A percentile compares a stretch with the other conserved stretches of the same genome.
Conservation (phyloP, 257 asterid genomes). For the Cruciata laevipes region DNA sequence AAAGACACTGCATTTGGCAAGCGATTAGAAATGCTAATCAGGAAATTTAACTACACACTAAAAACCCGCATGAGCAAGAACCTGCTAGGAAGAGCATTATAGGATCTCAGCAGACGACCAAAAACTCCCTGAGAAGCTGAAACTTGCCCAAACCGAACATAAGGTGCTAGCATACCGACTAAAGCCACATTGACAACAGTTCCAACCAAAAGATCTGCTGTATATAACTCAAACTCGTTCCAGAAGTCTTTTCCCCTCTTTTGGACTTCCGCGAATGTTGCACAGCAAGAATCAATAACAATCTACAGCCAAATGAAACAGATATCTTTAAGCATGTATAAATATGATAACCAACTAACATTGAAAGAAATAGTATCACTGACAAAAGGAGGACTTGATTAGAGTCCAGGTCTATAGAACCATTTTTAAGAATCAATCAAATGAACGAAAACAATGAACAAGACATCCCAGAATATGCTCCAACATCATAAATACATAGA, state of each 20-base stretch:
- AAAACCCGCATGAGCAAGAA: conserved; percentile 16
- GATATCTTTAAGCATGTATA: neutral
- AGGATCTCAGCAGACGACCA: conserved; percentile 63
- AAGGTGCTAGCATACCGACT: conserved; percentile 96
- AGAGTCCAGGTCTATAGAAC: too few relatives aligned
- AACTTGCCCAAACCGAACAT: conserved; percentile 73
- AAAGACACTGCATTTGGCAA: conserved; percentile 55
- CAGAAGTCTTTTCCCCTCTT: conserved; percentile 95
- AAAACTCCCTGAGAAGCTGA: conserved; percentile 61
- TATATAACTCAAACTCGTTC: conserved; percentile 89
- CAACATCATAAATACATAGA: neutral
- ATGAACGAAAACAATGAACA: neutral
- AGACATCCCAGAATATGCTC: neutral
- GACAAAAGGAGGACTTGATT: neutral
- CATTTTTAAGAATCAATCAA: too few relatives aligned
- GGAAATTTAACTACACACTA: neutral
- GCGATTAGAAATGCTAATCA: neutral
- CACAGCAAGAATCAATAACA: conserved; percentile 90
- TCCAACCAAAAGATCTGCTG: conserved; percentile 92
- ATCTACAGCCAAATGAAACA: conserved; percentile 38
- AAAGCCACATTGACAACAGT: conserved; percentile 91
- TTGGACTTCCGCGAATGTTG: conserved; percentile 95
- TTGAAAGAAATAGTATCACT: neutral
- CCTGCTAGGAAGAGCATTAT: conserved; percentile 97
- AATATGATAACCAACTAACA: neutral